Base-by-base conservation (phyloP, 306 rosid genomes). In the Vigna mungo region DNA sequence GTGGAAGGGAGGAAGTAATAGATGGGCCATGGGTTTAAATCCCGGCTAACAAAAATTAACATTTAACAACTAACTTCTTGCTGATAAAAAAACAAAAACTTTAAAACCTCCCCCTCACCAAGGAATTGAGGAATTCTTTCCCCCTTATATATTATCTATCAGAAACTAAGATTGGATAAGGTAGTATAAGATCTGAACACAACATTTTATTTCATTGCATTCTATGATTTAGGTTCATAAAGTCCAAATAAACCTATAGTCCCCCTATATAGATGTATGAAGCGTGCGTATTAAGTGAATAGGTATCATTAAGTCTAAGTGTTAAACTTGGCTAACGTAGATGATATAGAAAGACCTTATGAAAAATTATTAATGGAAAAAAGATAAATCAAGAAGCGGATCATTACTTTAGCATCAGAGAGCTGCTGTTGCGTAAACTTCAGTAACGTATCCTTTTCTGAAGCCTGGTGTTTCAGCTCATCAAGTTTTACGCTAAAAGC, bases 341-440 rank as follows among this genome's bases (percentile, higher is more conserved):
- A 69, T 32, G n/a, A 69, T 36, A 34, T 75, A 5, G 52, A 56
- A 59, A 68, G 64, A 36, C 18, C 30, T 48, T 61, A 36, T 16
- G 32, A 51, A 63, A 74, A 78, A 78, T 63, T 58, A 51, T n/a
- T 67, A 59, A 65, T 73, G 47, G 0, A 30, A 13, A 32, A 34
- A 46, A 30, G 43, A 20, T 20, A 21, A 25, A 2, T 37, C 32
- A 20, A 1, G 36, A 23, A 23, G 80, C 25, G 76, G 18, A 63
- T 34, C 18, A 16, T 72, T 74, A 92, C 99, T 97, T 92, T 92
- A 61, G 92, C 86, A 85, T 95, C 99, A 79, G 93, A 84, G 20
- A 96, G 90, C 65, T 91, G 92, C 54, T 66, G 85, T 77, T 87
- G 97, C 17, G 88, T 79, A 71, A 90, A 82, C 79, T 84, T 91